phyloP scores from a whole-genome alignment of 352 stramenopile species.

The Globisporangium lucens region DNA sequence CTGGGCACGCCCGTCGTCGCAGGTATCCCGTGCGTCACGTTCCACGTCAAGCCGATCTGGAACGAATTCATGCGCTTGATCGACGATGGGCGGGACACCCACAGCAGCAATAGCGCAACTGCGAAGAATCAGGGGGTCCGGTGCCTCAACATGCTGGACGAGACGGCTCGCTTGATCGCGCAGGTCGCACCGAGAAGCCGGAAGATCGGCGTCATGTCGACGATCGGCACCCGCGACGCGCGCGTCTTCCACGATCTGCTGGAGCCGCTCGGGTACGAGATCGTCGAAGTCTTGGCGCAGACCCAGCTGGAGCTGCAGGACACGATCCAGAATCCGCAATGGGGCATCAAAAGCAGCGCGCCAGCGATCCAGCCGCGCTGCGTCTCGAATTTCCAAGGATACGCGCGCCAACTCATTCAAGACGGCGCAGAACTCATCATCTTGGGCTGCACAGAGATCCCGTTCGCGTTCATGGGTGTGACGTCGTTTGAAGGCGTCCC shows the following conservation, averaged over 20 bases:
- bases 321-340: constrained; percentile 44
- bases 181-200: constrained; percentile 24
- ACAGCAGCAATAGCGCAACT: background rate
- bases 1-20: constrained; percentile 33
- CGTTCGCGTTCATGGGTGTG: constrained; percentile 33
- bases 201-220: constrained; percentile 42
- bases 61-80: constrained; percentile 29
- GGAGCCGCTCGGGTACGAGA: constrained; percentile 33
- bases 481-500: constrained; percentile 31
- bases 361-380: constrained; percentile 32
- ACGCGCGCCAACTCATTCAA: constrained; percentile 29
- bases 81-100: background rate
- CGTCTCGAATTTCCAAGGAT: constrained; percentile 40
- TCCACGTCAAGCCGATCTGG: constrained; percentile 48
- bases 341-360: constrained; percentile 55
- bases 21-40: constrained; percentile 50
- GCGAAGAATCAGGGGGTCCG: constrained; percentile 14
- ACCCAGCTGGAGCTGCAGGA: constrained; percentile 44
- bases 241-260: constrained; percentile 42
- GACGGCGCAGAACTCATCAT: constrained; percentile 39
- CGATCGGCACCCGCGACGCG: constrained; percentile 33
- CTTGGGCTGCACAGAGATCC: constrained; percentile 53
- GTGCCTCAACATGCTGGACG: constrained; percentile 46
- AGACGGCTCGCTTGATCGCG: constrained; percentile 32
- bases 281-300: constrained; percentile 32